Percentiles rank a stretch among this genome's conserved stretches.
Evolutionary conservation across 2,329 filamentous ascomycete genomes (phyloP).

Genomic region (Colletotrichum cereale): DNA sequence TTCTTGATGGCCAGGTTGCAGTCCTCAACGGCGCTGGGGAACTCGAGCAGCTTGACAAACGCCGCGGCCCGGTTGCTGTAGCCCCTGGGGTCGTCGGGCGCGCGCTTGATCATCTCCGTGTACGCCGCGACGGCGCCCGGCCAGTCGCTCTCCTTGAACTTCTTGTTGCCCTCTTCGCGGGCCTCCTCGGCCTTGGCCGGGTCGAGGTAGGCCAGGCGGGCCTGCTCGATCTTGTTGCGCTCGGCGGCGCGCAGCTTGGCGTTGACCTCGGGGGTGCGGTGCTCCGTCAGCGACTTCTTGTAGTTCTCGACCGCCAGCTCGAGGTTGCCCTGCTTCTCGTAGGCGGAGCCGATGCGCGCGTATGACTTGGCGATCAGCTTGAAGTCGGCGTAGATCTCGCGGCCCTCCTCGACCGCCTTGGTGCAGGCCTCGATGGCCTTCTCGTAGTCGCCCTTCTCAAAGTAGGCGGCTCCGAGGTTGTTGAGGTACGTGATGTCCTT

Average conservation of each 20-base stretch:
- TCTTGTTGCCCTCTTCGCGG: slow-evolving; percentile 92
- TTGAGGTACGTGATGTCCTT: slow-evolving; percentile 99
- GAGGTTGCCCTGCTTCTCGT: slow-evolving; percentile 90
- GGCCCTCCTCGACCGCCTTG: slow-evolving; percentile 90
- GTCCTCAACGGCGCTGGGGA: slow-evolving; percentile 93
- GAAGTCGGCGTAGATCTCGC: slow-evolving; percentile 92
- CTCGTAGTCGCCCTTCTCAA: slow-evolving; percentile 95
- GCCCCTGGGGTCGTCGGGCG: slow-evolving; percentile 90
- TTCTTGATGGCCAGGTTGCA: slow-evolving; percentile 92
- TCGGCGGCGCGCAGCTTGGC: slow-evolving; percentile 92
- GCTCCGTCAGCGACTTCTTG: slow-evolving; percentile 93
- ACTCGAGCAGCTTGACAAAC: slow-evolving; percentile 95
- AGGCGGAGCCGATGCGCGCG: slow-evolving; percentile 91
- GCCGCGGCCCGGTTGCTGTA: slow-evolving; percentile 98
- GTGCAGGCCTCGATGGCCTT: slow-evolving; percentile 88
- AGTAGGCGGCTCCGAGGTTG: slow-evolving; percentile 93
- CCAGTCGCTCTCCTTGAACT: slow-evolving; percentile 98
- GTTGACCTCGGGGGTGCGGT: slow-evolving; percentile 94
- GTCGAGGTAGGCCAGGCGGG: slow-evolving; percentile 86
- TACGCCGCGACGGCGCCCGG: slow-evolving; percentile 95
- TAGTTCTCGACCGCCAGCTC: slow-evolving; percentile 87
- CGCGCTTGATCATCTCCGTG: slow-evolving; percentile 95
- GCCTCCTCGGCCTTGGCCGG: slow-evolving; percentile 95
- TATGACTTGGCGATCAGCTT: slow-evolving; percentile 99
- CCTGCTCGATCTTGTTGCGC: slow-evolving; percentile 83